Conservation (phyloP, 257 asterid species). For the Gardenia jasminoides region DNA sequence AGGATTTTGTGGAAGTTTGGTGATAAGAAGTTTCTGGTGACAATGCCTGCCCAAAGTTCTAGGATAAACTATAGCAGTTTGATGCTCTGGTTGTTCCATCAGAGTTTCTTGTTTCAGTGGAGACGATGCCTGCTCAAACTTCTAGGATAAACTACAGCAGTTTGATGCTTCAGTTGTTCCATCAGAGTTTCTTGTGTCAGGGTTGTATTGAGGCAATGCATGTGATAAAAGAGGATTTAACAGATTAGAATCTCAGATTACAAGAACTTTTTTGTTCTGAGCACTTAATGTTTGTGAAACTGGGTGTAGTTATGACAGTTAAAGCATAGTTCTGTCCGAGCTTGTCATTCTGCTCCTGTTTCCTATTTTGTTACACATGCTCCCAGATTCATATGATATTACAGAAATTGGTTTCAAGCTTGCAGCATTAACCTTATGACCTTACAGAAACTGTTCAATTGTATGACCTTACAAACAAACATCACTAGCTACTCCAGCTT, state of each 20-base stretch:
- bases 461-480: neutral
- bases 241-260: neutral
- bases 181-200: neutral
- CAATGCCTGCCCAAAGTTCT: neutral
- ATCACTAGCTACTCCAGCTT: neutral
- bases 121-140: neutral
- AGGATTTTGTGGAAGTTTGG: slow-evolving; percentile 20
- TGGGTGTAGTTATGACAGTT: neutral
- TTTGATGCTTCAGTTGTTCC: neutral
- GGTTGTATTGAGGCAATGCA: neutral
- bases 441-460: neutral
- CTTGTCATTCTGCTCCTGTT: neutral
- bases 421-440: neutral
- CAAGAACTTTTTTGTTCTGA: too few relatives aligned
- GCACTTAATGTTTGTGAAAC: neutral
- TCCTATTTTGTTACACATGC: neutral
- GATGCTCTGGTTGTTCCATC: neutral
- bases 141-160: neutral
- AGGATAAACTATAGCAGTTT: neutral
- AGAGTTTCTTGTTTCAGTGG: neutral
- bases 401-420: neutral
- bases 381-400: neutral
- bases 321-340: neutral
- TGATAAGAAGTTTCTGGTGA: neutral
- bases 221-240: neutral